Conservation (phyloP, 2,329 filamentous ascomycete species). For the Sporothrix schenckii region DNA sequence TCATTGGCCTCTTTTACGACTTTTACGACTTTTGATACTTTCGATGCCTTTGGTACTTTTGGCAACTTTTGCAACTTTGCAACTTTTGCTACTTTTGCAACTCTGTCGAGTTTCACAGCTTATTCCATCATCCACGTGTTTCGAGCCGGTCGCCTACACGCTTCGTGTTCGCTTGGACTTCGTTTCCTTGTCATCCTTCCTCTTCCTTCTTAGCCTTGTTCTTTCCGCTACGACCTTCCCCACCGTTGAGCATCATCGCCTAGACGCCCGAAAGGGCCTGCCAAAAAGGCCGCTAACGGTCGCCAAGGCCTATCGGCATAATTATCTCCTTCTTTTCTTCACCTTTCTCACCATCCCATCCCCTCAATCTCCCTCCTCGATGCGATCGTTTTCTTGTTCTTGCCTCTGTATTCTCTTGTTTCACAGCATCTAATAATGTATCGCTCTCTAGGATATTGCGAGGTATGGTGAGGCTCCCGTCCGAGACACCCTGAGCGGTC, state of each 20-base stretch:
- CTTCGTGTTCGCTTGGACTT: conserved; percentile 35
- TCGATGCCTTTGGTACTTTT: not conserved
- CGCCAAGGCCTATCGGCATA: not conserved
- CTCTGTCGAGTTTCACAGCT: not conserved
- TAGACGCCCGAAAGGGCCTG: not conserved
- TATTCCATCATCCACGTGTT: not conserved
- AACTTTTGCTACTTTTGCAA: conserved; percentile 20
- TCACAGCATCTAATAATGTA: conserved; percentile 2
- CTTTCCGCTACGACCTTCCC: conserved; percentile 23
- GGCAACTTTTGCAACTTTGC: conserved; percentile 11
- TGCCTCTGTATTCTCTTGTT: conserved; percentile 23
- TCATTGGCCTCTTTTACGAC: no score
- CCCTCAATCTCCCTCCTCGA: not conserved
- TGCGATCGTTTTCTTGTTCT: not conserved
- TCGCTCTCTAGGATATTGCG: conserved; percentile 65
- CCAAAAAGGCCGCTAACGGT: not conserved
- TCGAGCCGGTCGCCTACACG: conserved; percentile 32
- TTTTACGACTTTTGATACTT: no score
- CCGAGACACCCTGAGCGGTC: conserved; percentile 67
- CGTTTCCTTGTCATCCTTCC: conserved; percentile 27
- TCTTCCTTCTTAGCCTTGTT: conserved; percentile 31
- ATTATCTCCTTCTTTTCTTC: conserved; percentile 20
- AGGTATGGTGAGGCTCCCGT: conserved; percentile 78
- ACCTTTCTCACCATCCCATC: conserved; percentile 9
- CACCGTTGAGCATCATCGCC: conserved; percentile 18